Conservation (phyloP, 129 eudicot species). For the Flaveria trinervia region DNA sequence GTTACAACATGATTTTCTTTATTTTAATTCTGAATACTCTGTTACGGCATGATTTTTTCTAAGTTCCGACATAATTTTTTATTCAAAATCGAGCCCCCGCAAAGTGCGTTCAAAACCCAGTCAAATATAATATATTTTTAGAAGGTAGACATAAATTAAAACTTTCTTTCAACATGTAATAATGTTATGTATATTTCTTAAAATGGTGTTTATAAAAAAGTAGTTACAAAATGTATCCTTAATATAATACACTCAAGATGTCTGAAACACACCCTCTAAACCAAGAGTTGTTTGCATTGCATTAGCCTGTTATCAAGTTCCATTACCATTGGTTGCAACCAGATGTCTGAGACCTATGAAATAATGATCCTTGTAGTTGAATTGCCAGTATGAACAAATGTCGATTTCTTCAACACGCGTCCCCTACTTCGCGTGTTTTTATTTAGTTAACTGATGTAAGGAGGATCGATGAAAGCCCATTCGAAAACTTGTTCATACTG, state of each 20-base stretch:
- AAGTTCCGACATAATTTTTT: too few species aligned
- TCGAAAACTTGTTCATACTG: constrained; percentile 78
- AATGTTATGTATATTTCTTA: constrained; percentile 17
- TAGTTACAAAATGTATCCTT: constrained; percentile 20
- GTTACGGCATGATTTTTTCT: too few species aligned
- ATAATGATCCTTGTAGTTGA: background rate
- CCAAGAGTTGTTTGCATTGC: background rate
- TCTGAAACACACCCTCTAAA: background rate
- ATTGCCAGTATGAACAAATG: background rate
- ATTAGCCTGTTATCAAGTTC: constrained; percentile 2
- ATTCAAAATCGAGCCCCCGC: too few species aligned
- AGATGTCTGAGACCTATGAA: background rate
- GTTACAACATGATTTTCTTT: too few species aligned
- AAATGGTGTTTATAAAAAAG: background rate
- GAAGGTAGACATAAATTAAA: too few species aligned
- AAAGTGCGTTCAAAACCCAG: too few species aligned
- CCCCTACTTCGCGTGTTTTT: background rate
- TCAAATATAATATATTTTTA: too few species aligned
- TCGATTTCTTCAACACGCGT: background rate
- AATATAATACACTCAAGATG: constrained; percentile 18
- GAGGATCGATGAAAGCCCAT: constrained; percentile 81
- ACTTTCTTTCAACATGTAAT: background rate
- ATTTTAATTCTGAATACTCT: too few species aligned
- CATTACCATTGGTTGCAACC: background rate
- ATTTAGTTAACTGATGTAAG: constrained; percentile 50